phyloP scores from a whole-genome alignment of 495 filamentous ascomycete species.

The Tuber brumale region DNA sequence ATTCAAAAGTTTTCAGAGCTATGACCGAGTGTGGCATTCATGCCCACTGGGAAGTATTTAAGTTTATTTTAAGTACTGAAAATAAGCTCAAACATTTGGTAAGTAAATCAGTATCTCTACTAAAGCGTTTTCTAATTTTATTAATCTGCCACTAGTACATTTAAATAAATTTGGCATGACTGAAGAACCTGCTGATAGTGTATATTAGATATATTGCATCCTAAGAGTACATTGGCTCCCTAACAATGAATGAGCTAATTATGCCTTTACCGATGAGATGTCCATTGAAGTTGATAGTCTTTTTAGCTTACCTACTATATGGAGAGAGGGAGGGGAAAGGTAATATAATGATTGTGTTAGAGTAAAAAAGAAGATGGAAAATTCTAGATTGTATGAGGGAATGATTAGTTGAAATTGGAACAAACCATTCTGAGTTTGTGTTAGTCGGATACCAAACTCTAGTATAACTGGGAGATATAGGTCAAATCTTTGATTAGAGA shows the following conservation, averaged over 20 bases:
- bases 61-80: neutral
- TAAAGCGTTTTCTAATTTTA: too few relatives aligned
- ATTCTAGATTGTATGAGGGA: neutral
- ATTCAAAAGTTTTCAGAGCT: neutral
- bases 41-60: neutral
- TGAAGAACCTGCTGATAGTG: neutral
- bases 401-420: constrained; percentile 9
- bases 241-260: too few relatives aligned
- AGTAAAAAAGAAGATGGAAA: neutral
- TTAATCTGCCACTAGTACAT: too few relatives aligned
- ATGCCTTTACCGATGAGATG: constrained; percentile 10
- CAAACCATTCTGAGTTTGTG: neutral
- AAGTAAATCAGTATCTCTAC: neutral
- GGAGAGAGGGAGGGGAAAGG: neutral
- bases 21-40: neutral
- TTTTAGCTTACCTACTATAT: neutral
- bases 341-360: constrained; percentile 5
- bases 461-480: too few relatives aligned
- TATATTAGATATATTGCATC: too few relatives aligned
- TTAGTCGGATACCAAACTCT: too few relatives aligned
- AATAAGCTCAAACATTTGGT: neutral
- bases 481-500: too few relatives aligned
- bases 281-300: neutral
- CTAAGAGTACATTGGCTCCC: too few relatives aligned
- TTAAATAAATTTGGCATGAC: too few relatives aligned